These are phyloP conservation scores for Clonostachys byssicola DNA, from an alignment of 2,329 filamentous ascomycete species.

Conservation along the genomic window DNA sequence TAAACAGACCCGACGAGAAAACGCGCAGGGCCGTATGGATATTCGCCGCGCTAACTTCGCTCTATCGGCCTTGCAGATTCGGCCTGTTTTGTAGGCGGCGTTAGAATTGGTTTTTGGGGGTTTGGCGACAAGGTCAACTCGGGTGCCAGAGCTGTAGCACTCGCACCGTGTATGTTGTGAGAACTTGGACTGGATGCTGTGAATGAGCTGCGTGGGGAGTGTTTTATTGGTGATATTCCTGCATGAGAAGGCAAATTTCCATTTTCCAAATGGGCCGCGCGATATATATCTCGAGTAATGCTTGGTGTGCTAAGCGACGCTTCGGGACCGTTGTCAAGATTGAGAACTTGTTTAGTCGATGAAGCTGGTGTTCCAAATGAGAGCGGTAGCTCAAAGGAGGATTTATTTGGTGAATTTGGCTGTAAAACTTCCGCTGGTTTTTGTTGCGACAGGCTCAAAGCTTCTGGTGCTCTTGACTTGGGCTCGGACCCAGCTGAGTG, in stretches of 20 bases:
- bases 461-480: too few relatives aligned
- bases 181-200: constrained; percentile 17
- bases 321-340: constrained; percentile 11
- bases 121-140: constrained; percentile 53
- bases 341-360: constrained; percentile 8
- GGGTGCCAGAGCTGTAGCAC: constrained; percentile 33
- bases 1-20: too few relatives aligned
- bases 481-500: too few relatives aligned
- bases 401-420: background rate
- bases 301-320: constrained; percentile 17
- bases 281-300: constrained; percentile 17
- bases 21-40: too few relatives aligned
- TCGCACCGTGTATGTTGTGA: constrained; percentile 8
- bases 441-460: too few relatives aligned
- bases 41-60: too few relatives aligned
- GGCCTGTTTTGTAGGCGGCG: constrained; percentile 51
- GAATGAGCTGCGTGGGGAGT: constrained; percentile 31
- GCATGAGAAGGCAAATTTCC: constrained; percentile 36
- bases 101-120: constrained; percentile 50
- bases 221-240: constrained; percentile 48
- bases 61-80: background rate
- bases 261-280: constrained; percentile 14
- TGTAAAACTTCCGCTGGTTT: too few relatives aligned
- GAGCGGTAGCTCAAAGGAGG: background rate
- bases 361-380: constrained; percentile 8